Base-by-base conservation (phyloP, 2,329 filamentous ascomycete species). In the Colletotrichum liriopes region DNA sequence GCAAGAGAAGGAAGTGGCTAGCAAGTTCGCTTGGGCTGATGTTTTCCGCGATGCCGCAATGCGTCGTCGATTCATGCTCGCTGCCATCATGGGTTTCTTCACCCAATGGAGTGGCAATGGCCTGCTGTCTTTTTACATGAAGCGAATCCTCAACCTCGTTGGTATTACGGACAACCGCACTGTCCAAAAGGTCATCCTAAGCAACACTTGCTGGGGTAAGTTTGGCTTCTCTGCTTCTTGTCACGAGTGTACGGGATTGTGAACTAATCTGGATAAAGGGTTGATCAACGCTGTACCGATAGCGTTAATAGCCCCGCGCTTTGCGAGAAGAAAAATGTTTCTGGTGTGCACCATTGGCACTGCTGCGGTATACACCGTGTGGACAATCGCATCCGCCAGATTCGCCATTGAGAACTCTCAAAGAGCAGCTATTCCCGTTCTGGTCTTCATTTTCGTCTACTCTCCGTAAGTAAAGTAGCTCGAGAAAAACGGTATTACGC, bases 71-170 rank as follows among this genome's bases (percentile, higher is more conserved):
- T 81, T 86, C 2, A 74, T 88, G 18, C 84, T 89, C 70, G 78
- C 78, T 11, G 79, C 81, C 1, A 83, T 87, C 52, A 82, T 89
- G 20, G 87, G 87, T 16, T 77, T 89, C 5, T 88, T 88, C 75
- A 87, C 73, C 0, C 75, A 77, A 29, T 74, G 74, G 76, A 71
- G 64, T 2, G 76, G 76, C 16, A 76, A 76, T 70, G 81, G 78
- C 0, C 68, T 84, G 1, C 77, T 84, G 35, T 81, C 79, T 1
- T 83, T 83, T 71, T 84, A 83, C 64, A 51, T 82, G 83, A 12
- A 84, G 83, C 64, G 81, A 70, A 82, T 84, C 26, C 77, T 84
- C 63, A 80, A 81, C 43, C 75, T 83, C 49, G 81, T 84, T 0
- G 80, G 81, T 6, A 83, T 84, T 39, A 82, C 75, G 16, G 79